These are phyloP conservation scores for Ustilago lituana DNA, from an alignment of 1,284 basidiomycete species.

Conservation along the genomic window DNA sequence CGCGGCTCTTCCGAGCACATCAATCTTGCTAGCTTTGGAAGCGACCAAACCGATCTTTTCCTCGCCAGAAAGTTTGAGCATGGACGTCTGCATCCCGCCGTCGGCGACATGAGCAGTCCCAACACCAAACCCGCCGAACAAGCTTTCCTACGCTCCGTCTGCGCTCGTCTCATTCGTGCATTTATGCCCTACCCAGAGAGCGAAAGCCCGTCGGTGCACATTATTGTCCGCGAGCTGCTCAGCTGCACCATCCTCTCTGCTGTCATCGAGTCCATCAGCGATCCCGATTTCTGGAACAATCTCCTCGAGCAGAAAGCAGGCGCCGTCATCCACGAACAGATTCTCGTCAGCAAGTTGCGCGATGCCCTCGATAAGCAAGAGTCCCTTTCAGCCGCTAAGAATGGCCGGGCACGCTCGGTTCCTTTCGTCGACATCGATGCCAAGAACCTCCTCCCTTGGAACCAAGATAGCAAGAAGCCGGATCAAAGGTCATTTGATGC, in stretches of 20 bases:
- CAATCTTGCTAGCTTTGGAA: conserved; percentile 26
- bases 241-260: conserved; percentile 84
- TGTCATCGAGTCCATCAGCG: conserved; percentile 87
- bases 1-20: conserved; percentile 70
- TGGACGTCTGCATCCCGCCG: conserved; percentile 77
- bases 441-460: conserved; percentile 28
- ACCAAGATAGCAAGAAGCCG: conserved; percentile 27
- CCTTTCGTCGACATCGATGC: conserved; percentile 24
- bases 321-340: conserved; percentile 87
- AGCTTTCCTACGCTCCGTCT: conserved; percentile 77
- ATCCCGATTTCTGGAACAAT: conserved; percentile 96
- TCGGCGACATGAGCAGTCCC: conserved; percentile 79
- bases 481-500: conserved; percentile 47
- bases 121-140: conserved; percentile 90
- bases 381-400: conserved; percentile 33
- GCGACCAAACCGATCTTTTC: conserved; percentile 73
- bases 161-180: conserved; percentile 77
- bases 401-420: conserved; percentile 6
- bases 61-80: conserved; percentile 71
- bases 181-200: conserved; percentile 81
- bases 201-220: conserved; percentile 76
- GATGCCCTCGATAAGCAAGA: conserved; percentile 69
- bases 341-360: conserved; percentile 71
- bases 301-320: conserved; percentile 89
- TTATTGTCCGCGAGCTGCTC: conserved; percentile 82